These are phyloP conservation scores for Beauveria varroae DNA, from an alignment of 2,329 filamentous ascomycete genomes.

Conservation along the genomic window DNA sequence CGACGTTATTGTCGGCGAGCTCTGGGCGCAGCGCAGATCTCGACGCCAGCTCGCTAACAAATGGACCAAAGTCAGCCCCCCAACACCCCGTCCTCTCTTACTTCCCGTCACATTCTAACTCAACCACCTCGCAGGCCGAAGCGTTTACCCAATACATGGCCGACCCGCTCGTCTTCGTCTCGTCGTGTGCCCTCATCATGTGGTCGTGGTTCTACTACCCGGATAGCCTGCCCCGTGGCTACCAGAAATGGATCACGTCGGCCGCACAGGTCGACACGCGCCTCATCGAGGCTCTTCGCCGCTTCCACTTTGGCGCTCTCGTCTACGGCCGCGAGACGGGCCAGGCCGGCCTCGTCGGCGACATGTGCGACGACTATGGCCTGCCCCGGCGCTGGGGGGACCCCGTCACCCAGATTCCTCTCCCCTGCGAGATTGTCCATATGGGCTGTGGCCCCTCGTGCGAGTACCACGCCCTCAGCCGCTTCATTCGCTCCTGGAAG, in stretches of 20 bases:
- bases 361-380: constrained; percentile 64
- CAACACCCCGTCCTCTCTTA: background rate
- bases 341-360: constrained; percentile 57
- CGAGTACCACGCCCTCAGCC: constrained; percentile 62
- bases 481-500: constrained; percentile 61
- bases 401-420: constrained; percentile 59
- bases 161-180: constrained; percentile 65
- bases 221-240: constrained; percentile 60
- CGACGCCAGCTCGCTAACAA: constrained; percentile 36
- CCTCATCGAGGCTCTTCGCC: constrained; percentile 65
- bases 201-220: constrained; percentile 82
- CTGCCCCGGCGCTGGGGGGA: constrained; percentile 68
- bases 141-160: constrained; percentile 30
- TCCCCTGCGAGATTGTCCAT: constrained; percentile 79
- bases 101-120: background rate
- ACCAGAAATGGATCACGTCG: constrained; percentile 75
- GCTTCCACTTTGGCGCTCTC: constrained; percentile 54
- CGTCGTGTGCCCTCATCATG: constrained; percentile 72
- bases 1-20: constrained; percentile 60
- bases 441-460: constrained; percentile 68
- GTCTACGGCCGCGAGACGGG: constrained; percentile 68
- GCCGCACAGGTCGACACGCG: constrained; percentile 69
- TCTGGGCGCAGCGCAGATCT: constrained; percentile 49
- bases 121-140: constrained; percentile 20
- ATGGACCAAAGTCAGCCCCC: constrained; percentile 38